Conservation (phyloP, 2,329 filamentous ascomycete species). For the Diaporthe capsici region DNA sequence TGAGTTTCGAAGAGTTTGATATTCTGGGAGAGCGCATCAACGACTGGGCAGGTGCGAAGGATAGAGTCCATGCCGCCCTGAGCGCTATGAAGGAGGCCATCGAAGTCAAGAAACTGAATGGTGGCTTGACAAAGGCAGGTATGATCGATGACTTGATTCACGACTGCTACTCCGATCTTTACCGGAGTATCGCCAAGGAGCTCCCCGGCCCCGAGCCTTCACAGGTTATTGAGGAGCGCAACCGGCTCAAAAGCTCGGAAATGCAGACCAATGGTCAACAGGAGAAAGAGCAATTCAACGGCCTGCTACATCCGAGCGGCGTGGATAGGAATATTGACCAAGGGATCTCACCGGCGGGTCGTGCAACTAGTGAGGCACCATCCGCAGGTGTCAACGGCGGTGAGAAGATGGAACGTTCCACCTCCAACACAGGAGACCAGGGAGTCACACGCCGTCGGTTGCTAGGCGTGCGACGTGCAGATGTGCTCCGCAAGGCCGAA, state of each 20-base stretch:
- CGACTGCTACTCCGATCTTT: conserved; percentile 87
- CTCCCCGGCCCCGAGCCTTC: conserved; percentile 67
- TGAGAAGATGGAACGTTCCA: conserved; percentile 56
- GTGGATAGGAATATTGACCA: conserved; percentile 40
- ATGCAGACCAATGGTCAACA: conserved; percentile 50
- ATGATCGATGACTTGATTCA: conserved; percentile 94
- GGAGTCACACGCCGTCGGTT: conserved; percentile 55
- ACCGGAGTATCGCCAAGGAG: conserved; percentile 74
- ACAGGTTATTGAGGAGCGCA: conserved; percentile 61
- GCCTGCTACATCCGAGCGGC: conserved; percentile 44
- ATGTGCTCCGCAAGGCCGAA: conserved; percentile 74
- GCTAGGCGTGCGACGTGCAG: conserved; percentile 66
- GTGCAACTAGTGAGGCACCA: conserved; percentile 38
- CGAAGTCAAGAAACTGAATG: conserved; percentile 81
- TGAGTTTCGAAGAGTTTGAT: conserved; percentile 70
- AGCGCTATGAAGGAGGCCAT: conserved; percentile 70
- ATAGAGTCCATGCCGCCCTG: conserved; percentile 59
- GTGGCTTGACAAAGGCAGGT: conserved; percentile 85
- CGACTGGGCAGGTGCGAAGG: conserved; percentile 64
- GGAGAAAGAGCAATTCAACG: conserved; percentile 46
- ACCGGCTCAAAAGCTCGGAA: conserved; percentile 55
- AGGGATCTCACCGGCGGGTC: neutral
- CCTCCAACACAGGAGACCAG: conserved; percentile 52
- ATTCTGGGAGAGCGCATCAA: conserved; percentile 67
- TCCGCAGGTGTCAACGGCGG: conserved; percentile 46